phyloP scores from a whole-genome alignment of 306 rosid genomes.

The Erythrophleum fordii region DNA sequence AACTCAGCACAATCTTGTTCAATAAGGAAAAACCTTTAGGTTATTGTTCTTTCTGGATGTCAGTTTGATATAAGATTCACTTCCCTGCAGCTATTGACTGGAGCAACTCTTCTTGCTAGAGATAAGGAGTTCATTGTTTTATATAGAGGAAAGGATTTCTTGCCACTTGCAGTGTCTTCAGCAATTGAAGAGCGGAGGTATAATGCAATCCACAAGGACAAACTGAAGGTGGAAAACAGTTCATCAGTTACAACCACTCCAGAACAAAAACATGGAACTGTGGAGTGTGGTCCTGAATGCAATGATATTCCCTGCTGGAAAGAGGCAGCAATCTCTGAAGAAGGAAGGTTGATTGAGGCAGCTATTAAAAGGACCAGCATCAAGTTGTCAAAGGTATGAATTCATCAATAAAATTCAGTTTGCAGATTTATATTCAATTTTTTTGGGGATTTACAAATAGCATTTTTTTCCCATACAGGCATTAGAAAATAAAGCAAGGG shows the following conservation, averaged over 20 bases:
- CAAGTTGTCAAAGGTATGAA: slow-evolving; percentile 73
- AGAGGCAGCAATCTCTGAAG: slow-evolving; percentile 38
- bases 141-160: slow-evolving; percentile 91
- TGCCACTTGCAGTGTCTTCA: slow-evolving; percentile 82
- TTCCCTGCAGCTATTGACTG: slow-evolving; percentile 78
- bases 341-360: slow-evolving; percentile 46
- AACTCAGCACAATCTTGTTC: slow-evolving; percentile 14
- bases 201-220: slow-evolving; percentile 42
- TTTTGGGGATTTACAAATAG: slow-evolving; percentile 34
- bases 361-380: slow-evolving; percentile 64
- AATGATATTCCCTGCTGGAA: slow-evolving; percentile 40
- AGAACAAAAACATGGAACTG: slow-evolving; percentile 38
- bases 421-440: slow-evolving; percentile 24
- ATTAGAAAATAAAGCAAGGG: slow-evolving; percentile 66
- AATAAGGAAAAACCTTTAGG: not conserved
- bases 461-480: slow-evolving; percentile 60
- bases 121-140: slow-evolving; percentile 77
- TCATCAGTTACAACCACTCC: slow-evolving; percentile 34
- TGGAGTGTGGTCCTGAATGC: slow-evolving; percentile 43
- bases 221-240: slow-evolving; percentile 43
- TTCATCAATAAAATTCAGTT: slow-evolving; percentile 41
- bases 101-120: slow-evolving; percentile 86
- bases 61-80: slow-evolving; percentile 29
- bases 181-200: slow-evolving; percentile 84
- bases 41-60: slow-evolving; percentile 23